Conservation (phyloP, 208 protist species). For the Crithidia acanthocephali region DNA sequence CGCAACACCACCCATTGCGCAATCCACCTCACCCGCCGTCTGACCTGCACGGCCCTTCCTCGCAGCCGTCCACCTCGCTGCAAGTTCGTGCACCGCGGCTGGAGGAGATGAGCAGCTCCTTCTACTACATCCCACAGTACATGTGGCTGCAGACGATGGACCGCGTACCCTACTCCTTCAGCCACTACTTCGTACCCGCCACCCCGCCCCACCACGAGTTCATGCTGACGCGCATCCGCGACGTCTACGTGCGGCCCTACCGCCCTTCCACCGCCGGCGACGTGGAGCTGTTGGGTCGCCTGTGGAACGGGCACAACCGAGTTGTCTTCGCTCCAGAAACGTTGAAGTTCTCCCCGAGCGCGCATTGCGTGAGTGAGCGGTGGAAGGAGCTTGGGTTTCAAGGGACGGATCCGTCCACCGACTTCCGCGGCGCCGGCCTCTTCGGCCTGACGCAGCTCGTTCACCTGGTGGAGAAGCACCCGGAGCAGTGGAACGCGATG, state of each 20-base stretch:
- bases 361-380: conserved; percentile 35
- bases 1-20: background rate
- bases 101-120: conserved; percentile 25
- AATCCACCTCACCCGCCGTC: background rate
- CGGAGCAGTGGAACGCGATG: conserved; percentile 44
- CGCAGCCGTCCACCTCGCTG: background rate
- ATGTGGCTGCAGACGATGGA: conserved; percentile 42
- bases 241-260: conserved; percentile 40
- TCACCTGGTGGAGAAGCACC: conserved; percentile 72
- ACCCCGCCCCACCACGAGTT: conserved; percentile 19
- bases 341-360: conserved; percentile 18
- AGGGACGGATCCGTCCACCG: conserved; percentile 75
- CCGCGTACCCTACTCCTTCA: conserved; percentile 31
- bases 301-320: conserved; percentile 59
- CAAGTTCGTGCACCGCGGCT: conserved; percentile 23
- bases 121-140: conserved; percentile 27
- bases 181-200: conserved; percentile 27
- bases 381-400: conserved; percentile 93
- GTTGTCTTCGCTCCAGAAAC: conserved; percentile 28
- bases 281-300: conserved; percentile 42
- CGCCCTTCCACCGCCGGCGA: conserved; percentile 20
- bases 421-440: conserved; percentile 87
- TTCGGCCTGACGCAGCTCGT: conserved; percentile 78
- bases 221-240: conserved; percentile 35
- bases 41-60: background rate